Evolutionary conservation across 768 basidiomycete species (phyloP), one percentile per base, ranked within the genome.

Genomic region (Boletus bicolor): DNA sequence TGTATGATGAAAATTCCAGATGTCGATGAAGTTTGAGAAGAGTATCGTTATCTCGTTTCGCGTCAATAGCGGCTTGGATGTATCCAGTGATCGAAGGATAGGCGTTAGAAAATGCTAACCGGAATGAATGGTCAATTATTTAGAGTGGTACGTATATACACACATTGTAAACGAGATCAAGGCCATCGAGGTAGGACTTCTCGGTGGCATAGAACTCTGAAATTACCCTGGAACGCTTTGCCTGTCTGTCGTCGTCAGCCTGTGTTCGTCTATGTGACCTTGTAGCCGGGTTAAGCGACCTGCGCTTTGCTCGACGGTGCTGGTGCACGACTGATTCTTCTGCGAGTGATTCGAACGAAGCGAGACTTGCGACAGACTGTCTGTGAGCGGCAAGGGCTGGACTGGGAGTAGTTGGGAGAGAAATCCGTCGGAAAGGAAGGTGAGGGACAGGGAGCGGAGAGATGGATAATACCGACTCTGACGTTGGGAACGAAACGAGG

Each of bases 21-120:
- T 93, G 70, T 93, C 91, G 66, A 92, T 86, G 60, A 93, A 92
- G 69, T 93, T 93, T 58, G 87, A 88, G 71, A 94, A 94, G 36
- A 93, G 76, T 12, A 84, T 78, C 1, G 85, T 88, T 54, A 93
- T 79, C 44, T 84, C 80, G 3, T 80, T 70, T 54, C 89, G 82
- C 55, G 84, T 77, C 48, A 93, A 77, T n/a, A 93, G 70, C 3
- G 89, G 86, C 26, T 81, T 76, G 5, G 82, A 62, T 3, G 82
- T 83, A 58, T 90, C 87, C 59, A 93, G 74, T 6, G 92, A 87
- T 19, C 76, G 75, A 59, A 93, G 84, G 55, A 94, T 84, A 3
- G 91, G 92, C 10, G 81, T 81, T 32, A 94, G 78, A 64, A 94
- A 94, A 67, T 91, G 86, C 91, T 93, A 35, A 21, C n/a, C 10